Evolutionary conservation across 495 filamentous ascomycete genomes (phyloP), one percentile per base, ranked within the genome.

Genomic region (Pyronema omphalodes): DNA sequence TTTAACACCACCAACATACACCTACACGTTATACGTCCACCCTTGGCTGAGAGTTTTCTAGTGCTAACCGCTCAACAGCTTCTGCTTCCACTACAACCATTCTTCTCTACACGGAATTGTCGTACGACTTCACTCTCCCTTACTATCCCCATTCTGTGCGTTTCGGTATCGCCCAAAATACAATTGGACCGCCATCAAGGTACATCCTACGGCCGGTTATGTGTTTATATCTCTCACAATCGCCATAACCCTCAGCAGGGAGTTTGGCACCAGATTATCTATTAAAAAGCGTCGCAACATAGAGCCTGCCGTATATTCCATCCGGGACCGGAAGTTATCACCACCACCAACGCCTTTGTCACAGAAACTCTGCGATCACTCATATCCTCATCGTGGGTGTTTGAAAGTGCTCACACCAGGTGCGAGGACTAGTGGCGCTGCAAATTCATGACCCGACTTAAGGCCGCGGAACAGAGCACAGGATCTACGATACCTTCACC

Each of bases 361-460:
- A 33, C 39, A 43, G 48, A 48, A 62, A 51, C 52, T 60, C 44
- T 55, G 56, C 48, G 36, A 46, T 48, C 55, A 53, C 55, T 34
- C 53, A 46, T 55, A 47, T 51, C 17, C n/a, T 43, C 7, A 37
- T n/a, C 60, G 23, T 62, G 54, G 47, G 57, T n/a, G n/a, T n/a
- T n/a, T n/a, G n/a, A n/a, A n/a, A n/a, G n/a, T n/a, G n/a, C n/a
- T n/a, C n/a, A n/a, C n/a, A n/a, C n/a, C n/a, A n/a, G n/a, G n/a
- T n/a, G n/a, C n/a, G n/a, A n/a, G n/a, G n/a, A n/a, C n/a, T n/a
- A n/a, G n/a, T n/a, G n/a, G n/a, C n/a, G n/a, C n/a, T n/a, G n/a
- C n/a, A n/a, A n/a, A n/a, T n/a, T n/a, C n/a, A n/a, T n/a, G n/a
- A n/a, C n/a, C n/a, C n/a, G n/a, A n/a, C n/a, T n/a, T n/a, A n/a